Percentiles rank a stretch among this genome's conserved stretches.
Conservation (phyloP, 208 protist genomes). For the Acanthamoeba polyphaga region DNA sequence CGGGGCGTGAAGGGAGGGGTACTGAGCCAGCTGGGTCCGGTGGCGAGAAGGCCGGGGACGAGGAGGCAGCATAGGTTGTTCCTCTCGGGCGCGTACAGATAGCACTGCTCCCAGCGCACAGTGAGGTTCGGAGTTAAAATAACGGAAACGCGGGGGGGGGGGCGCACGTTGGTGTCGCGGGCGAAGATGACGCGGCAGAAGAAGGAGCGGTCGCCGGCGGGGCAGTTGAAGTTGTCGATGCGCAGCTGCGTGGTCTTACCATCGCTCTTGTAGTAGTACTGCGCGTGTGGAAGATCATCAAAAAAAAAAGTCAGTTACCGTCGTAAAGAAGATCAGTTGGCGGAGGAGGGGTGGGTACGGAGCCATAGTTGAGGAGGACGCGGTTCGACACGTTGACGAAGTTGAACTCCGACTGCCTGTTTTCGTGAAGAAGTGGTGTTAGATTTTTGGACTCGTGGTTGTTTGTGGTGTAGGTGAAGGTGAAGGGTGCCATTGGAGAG, state of each 20-base stretch:
- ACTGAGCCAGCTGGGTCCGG: conserved; percentile 14
- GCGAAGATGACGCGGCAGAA: conserved; percentile 49
- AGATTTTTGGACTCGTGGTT: too few relatives aligned
- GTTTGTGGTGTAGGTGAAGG: background rate
- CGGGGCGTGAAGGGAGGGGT: too few relatives aligned
- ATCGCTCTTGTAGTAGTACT: conserved; percentile 52
- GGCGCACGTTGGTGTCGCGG: conserved; percentile 1
- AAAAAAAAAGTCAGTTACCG: background rate
- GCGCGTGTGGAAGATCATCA: too few relatives aligned
- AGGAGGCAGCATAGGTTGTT: conserved; percentile 57
- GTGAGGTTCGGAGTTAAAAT: too few relatives aligned
- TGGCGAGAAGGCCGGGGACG: background rate
- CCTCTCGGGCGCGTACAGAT: conserved; percentile 14
- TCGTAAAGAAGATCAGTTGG: background rate
- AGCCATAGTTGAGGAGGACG: conserved; percentile 30
- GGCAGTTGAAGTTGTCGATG: conserved; percentile 49
- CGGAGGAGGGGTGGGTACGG: background rate
- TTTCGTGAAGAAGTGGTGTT: too few relatives aligned
- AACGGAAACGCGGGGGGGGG: too few relatives aligned
- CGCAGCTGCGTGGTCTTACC: background rate
- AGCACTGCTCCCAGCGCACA: background rate
- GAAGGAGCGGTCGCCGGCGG: conserved; percentile 8
- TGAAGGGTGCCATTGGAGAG: conserved; percentile 6
- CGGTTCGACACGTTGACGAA: conserved; percentile 48
- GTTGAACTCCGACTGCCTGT: conserved; percentile 38